These are phyloP conservation scores for Chernovozyma aurita DNA, from an alignment of 1,139 yeast species.

Conservation along the genomic window DNA sequence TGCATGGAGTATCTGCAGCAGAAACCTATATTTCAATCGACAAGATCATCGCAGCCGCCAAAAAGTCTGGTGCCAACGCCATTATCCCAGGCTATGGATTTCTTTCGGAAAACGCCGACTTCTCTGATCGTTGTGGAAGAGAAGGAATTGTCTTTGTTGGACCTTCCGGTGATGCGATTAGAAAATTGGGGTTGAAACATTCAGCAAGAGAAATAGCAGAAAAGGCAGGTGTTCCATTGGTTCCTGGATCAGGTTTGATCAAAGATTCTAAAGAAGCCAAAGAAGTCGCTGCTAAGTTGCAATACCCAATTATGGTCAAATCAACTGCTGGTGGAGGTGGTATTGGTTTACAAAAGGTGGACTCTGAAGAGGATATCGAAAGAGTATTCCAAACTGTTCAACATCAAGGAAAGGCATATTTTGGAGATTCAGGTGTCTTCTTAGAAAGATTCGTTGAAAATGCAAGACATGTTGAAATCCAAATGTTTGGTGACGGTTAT, in stretches of 20 bases:
- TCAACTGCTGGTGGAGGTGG: slow-evolving; percentile 99
- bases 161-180: slow-evolving; percentile 89
- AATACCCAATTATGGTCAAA: slow-evolving; percentile 92
- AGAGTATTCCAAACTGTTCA: slow-evolving; percentile 84
- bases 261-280: slow-evolving; percentile 68
- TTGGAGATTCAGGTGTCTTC: slow-evolving; percentile 94
- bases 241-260: slow-evolving; percentile 89
- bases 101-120: slow-evolving; percentile 92
- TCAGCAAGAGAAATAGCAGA: slow-evolving; percentile 93
- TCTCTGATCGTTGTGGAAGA: slow-evolving; percentile 76
- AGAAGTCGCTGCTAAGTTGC: slow-evolving; percentile 69
- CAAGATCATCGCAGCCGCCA: slow-evolving; percentile 82
- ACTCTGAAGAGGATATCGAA: slow-evolving; percentile 71
- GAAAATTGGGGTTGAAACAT: slow-evolving; percentile 88
- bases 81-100: slow-evolving; percentile 97
- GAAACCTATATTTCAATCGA: slow-evolving; percentile 85
- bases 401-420: slow-evolving; percentile 89
- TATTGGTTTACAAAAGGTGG: slow-evolving; percentile 92
- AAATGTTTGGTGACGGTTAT: slow-evolving; percentile 91
- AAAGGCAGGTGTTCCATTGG: slow-evolving; percentile 86
- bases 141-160: slow-evolving; percentile 93
- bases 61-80: slow-evolving; percentile 79
- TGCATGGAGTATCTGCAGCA: slow-evolving; percentile 80
- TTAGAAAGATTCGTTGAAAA: slow-evolving; percentile 90
- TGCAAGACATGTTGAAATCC: slow-evolving; percentile 95